Conservation (phyloP, 208 protist species). For the Crithidia fasciculata region DNA sequence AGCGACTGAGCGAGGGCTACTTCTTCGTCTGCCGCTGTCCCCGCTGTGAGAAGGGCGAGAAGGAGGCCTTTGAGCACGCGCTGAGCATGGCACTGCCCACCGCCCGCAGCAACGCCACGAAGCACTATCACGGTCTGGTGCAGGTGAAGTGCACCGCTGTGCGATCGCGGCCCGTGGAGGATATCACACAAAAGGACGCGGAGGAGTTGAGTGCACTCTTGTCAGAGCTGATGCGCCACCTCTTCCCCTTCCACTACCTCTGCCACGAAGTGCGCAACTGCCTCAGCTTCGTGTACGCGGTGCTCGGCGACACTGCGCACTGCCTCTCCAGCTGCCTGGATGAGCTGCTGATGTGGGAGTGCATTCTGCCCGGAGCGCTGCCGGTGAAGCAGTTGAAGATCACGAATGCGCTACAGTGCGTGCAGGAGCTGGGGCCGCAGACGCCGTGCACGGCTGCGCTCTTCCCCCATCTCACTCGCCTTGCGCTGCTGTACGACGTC, state of each 20-base stretch:
- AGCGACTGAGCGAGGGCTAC: slow-evolving; percentile 57
- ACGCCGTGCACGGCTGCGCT: slow-evolving; percentile 24
- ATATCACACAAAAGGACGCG: slow-evolving; percentile 42
- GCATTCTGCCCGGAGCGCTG: slow-evolving; percentile 74
- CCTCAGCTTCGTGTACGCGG: slow-evolving; percentile 84
- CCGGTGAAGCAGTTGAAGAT: slow-evolving; percentile 89
- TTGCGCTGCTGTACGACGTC: slow-evolving; percentile 67
- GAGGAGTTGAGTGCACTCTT: slow-evolving; percentile 48
- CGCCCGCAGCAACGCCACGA: slow-evolving; percentile 35
- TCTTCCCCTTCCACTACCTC: slow-evolving; percentile 85
- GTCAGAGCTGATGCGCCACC: slow-evolving; percentile 41
- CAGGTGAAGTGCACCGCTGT: slow-evolving; percentile 53
- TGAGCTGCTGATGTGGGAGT: slow-evolving; percentile 87
- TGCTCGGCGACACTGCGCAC: slow-evolving; percentile 40
- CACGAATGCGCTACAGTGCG: slow-evolving; percentile 62
- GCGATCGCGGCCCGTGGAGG: slow-evolving; percentile 43
- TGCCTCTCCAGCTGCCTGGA: slow-evolving; percentile 65
- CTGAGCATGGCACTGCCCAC: slow-evolving; percentile 43
- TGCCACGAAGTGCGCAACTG: slow-evolving; percentile 86
- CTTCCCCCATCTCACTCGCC: slow-evolving; percentile 46
- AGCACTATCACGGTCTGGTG: slow-evolving; percentile 54
- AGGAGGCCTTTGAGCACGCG: slow-evolving; percentile 65
- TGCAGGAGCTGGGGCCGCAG: slow-evolving; percentile 14
- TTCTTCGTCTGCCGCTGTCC: slow-evolving; percentile 83
- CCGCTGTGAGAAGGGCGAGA: slow-evolving; percentile 48